These are phyloP conservation scores for Myxozyma mucilagina DNA, from an alignment of 805 yeast genomes.

Conservation along the genomic window DNA sequence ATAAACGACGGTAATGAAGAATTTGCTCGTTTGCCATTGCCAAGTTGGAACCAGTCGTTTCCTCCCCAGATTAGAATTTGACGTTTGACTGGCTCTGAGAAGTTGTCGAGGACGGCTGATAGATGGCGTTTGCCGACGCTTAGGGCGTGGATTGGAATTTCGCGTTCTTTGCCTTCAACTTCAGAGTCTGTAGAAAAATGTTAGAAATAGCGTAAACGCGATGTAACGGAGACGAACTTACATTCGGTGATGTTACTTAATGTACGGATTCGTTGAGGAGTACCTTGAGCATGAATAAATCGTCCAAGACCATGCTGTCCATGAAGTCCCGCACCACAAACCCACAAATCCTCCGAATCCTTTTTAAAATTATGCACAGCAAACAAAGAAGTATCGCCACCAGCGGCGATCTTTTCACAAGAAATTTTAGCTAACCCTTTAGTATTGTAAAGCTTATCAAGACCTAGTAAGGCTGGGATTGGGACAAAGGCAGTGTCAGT, in stretches of 20 bases:
- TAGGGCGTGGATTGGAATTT: slow-evolving; percentile 54
- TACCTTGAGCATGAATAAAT: slow-evolving; percentile 68
- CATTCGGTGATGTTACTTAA: slow-evolving; percentile 41
- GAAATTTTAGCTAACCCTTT: slow-evolving; percentile 47
- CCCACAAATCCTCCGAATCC: slow-evolving; percentile 44
- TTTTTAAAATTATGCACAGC: slow-evolving; percentile 35
- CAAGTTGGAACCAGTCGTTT: slow-evolving; percentile 79
- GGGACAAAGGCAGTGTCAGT: slow-evolving; percentile 68
- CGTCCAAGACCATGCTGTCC: slow-evolving; percentile 86
- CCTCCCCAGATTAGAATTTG: slow-evolving; percentile 64
- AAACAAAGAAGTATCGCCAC: slow-evolving; percentile 64
- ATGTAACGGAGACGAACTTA: not conserved
- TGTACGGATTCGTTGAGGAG: slow-evolving; percentile 60
- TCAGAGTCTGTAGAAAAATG: slow-evolving; percentile 45
- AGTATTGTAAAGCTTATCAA: slow-evolving; percentile 46
- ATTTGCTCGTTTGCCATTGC: slow-evolving; percentile 73
- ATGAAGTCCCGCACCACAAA: slow-evolving; percentile 80
- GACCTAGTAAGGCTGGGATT: slow-evolving; percentile 60
- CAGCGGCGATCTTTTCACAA: slow-evolving; percentile 60
- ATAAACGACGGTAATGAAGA: slow-evolving; percentile 4
- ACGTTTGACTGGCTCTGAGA: slow-evolving; percentile 4
- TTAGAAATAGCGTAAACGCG: not conserved
- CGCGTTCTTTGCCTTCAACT: slow-evolving; percentile 43
- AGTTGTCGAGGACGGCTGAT: slow-evolving; percentile 58
- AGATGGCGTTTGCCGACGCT: slow-evolving; percentile 66